Conservation (phyloP, 2,329 filamentous ascomycete genomes). For the Arthroderma sp. region DNA sequence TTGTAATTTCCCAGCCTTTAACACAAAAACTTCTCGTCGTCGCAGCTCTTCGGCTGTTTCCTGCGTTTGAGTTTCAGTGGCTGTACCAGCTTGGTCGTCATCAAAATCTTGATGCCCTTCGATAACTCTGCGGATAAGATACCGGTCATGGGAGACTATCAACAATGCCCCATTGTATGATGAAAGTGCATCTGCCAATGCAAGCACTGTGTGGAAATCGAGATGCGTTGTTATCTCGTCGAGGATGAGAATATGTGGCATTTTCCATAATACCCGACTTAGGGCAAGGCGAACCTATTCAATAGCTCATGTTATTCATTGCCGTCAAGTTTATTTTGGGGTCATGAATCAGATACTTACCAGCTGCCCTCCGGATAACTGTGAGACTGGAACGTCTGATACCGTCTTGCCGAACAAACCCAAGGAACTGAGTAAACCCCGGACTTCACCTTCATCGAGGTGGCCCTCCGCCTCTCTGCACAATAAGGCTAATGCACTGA, state of each 20-base stretch:
- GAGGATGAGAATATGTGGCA: slow-evolving; percentile 60
- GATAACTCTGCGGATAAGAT: slow-evolving; percentile 62
- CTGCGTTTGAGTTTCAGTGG: slow-evolving; percentile 15
- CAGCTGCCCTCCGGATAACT: slow-evolving; percentile 68
- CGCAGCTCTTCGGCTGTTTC: slow-evolving; percentile 31
- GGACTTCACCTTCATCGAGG: slow-evolving; percentile 53
- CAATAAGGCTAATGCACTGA: slow-evolving; percentile 56
- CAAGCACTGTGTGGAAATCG: slow-evolving; percentile 67
- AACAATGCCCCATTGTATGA: slow-evolving; percentile 62
- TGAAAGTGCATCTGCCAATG: slow-evolving; percentile 52
- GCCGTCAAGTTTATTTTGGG: background rate
- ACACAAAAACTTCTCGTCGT: slow-evolving; percentile 45
- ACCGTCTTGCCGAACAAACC: slow-evolving; percentile 58
- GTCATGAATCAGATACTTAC: slow-evolving; percentile 27
- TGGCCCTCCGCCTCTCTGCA: slow-evolving; percentile 39
- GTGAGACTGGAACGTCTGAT: slow-evolving; percentile 58
- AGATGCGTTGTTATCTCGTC: slow-evolving; percentile 79
- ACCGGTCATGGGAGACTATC: slow-evolving; percentile 69
- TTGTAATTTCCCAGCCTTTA: slow-evolving; percentile 45
- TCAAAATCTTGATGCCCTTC: slow-evolving; percentile 43
- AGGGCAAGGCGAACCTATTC: slow-evolving; percentile 45
- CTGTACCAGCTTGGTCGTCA: slow-evolving; percentile 28
- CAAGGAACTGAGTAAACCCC: slow-evolving; percentile 53
- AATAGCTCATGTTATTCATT: background rate
- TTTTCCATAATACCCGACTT: slow-evolving; percentile 53